Base-by-base conservation (phyloP, 805 yeast genomes). In the Metschnikowia hibisci region DNA sequence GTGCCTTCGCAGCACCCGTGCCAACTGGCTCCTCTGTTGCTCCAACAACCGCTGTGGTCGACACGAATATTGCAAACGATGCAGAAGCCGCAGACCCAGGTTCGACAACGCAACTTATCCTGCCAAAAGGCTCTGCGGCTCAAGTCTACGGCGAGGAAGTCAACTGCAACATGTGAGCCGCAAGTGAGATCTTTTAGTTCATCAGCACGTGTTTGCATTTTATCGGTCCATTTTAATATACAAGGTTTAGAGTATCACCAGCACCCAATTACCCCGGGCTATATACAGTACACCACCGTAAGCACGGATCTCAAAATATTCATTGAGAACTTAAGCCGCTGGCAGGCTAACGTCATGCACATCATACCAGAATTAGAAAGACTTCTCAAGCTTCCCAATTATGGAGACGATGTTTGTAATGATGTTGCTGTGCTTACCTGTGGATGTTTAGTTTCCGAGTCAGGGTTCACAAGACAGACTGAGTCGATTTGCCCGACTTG, bases 401-500 rank as follows among this genome's bases (percentile, higher is more conserved):
- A 31, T 25, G 40, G 47, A 2, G 45, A 34, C 14, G 27, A 26
- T 11, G 30, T 26, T 3, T 34, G 62, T 2, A 60, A 62, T 2
- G 75, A 70, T 48, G 60, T 66, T 4, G 55, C 64, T 12, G 62
- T 69, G 11, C 57, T 70, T n/a, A 53, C 62, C 3, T 70, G 75
- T 51, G 74, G 74, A 2, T 70, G 75, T 50, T 52, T 70, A 23
- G 63, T 58, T 2, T 66, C 72, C 2, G 74, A 69, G 45, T 40
- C 56, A 0, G 50, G 36, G 15, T 69, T 68, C 41, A n/a, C 30
- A 22, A 15, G 18, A 39, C 14, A 33, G 6, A 15, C 12, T 3
- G 13, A 42, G 1, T 38, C 45, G 2, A 25, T 15, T 1, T 68
- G 73, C 41, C 63, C 62, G 4, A 52, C 38, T 6, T 67, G 72